These are phyloP conservation scores for Breviolum minutum DNA, from an alignment of 73 alveolate genomes.

Conservation along the genomic window DNA sequence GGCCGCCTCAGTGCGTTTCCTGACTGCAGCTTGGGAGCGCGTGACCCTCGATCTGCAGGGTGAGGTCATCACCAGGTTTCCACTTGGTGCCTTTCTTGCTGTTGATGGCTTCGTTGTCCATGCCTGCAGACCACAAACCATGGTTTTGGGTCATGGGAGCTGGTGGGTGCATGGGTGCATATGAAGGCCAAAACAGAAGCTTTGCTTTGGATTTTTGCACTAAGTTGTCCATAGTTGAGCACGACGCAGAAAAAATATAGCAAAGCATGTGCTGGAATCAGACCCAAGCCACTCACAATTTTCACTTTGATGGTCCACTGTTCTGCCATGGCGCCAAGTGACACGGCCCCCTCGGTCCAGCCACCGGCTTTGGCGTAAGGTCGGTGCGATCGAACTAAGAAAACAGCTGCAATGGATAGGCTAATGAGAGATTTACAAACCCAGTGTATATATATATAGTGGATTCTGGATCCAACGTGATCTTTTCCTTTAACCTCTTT, in stretches of 20 bases:
- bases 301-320: conserved; percentile 91
- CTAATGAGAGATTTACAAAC: too few relatives aligned
- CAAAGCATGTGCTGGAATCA: not conserved
- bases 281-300: conserved; percentile 43
- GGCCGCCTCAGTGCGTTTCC: too few relatives aligned
- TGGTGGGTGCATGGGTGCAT: too few relatives aligned
- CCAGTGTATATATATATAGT: too few relatives aligned
- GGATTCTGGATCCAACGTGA: too few relatives aligned
- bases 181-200: not conserved
- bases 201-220: not conserved
- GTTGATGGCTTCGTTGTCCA: conserved; percentile 93
- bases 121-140: not conserved
- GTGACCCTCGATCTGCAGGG: conserved; percentile 92
- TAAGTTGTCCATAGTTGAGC: not conserved
- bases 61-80: conserved; percentile 88
- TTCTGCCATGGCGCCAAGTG: conserved; percentile 44
- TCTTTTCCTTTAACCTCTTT: too few relatives aligned
- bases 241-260: too few relatives aligned
- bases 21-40: conserved; percentile 34
- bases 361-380: too few relatives aligned
- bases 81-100: conserved; percentile 90
- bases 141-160: too few relatives aligned
- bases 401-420: not conserved
- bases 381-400: not conserved
- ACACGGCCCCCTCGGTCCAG: not conserved